Conservation (phyloP, 257 asterid genomes). For the Plantago major region DNA sequence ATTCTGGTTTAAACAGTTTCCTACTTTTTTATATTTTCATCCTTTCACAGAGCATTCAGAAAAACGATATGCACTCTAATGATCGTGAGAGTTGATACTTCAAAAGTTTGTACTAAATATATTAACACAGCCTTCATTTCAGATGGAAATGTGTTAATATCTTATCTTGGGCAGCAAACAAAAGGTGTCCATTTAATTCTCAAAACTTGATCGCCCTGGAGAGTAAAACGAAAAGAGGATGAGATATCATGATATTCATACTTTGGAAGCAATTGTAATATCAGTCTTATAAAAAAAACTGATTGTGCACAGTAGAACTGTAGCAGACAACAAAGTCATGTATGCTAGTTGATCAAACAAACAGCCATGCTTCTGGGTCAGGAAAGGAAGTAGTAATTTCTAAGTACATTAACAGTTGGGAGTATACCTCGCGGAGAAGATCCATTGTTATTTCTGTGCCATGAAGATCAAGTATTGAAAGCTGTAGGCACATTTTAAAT, state of each 20-base stretch:
- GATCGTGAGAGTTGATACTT: too few relatives aligned
- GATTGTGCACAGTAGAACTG: background rate
- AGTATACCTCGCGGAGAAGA: slow-evolving; percentile 65
- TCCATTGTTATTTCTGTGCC: slow-evolving; percentile 80
- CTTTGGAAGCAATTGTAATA: background rate
- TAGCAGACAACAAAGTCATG: background rate
- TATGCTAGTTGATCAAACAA: background rate
- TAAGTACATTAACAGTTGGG: background rate
- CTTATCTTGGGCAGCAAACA: background rate
- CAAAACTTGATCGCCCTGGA: background rate
- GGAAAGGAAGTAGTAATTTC: slow-evolving; percentile 1
- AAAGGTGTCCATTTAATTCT: background rate
- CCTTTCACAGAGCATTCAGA: too few relatives aligned
- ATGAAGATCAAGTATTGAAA: slow-evolving; percentile 79
- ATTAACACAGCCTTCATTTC: background rate
- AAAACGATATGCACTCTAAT: too few relatives aligned
- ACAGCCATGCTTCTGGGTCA: background rate
- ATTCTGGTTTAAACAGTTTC: too few relatives aligned
- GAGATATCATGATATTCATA: too few relatives aligned
- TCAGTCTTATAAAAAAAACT: background rate
- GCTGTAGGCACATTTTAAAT: slow-evolving; percentile 61
- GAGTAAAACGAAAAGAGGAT: background rate
- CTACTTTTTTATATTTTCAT: too few relatives aligned
- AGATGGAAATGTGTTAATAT: background rate
- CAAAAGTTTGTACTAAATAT: too few relatives aligned